phyloP scores from a whole-genome alignment of 176 grass and related monocot genomes.

The Avena sativa region DNA sequence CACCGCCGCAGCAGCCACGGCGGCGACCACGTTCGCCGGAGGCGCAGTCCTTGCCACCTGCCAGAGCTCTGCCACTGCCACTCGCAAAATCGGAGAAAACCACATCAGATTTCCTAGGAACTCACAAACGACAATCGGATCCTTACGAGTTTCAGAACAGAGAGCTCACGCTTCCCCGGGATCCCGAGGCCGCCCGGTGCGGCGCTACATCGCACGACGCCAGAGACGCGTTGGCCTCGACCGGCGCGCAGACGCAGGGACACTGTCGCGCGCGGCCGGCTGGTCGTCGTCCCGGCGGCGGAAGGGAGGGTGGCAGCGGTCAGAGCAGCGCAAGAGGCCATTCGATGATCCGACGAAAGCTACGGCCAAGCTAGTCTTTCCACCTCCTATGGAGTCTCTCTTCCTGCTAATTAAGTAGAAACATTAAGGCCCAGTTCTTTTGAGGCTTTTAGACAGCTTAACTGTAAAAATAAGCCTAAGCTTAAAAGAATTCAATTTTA shows the following conservation, averaged over 20 bases:
- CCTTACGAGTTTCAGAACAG: neutral
- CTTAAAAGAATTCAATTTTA: too few species aligned
- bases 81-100: neutral
- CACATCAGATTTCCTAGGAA: neutral
- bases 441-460: too few species aligned
- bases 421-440: too few species aligned
- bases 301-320: neutral
- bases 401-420: neutral
- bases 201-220: conserved; percentile 39
- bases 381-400: neutral
- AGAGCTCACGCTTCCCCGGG: conserved; percentile 44
- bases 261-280: neutral
- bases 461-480: too few species aligned
- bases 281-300: neutral
- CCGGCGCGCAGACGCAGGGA: neutral
- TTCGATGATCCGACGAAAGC: neutral
- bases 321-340: conserved; percentile 8
- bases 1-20: conserved; percentile 50
- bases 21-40: conserved; percentile 62
- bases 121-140: neutral
- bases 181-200: conserved; percentile 20
- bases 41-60: conserved; percentile 58
- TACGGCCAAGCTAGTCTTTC: neutral
- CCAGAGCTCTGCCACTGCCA: conserved; percentile 67
- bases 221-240: neutral